A percentile compares a stretch with the other conserved stretches of the same genome.
Evolutionary conservation across 257 asterid genomes (phyloP).

Genomic region (Nicotiana tabacum): DNA sequence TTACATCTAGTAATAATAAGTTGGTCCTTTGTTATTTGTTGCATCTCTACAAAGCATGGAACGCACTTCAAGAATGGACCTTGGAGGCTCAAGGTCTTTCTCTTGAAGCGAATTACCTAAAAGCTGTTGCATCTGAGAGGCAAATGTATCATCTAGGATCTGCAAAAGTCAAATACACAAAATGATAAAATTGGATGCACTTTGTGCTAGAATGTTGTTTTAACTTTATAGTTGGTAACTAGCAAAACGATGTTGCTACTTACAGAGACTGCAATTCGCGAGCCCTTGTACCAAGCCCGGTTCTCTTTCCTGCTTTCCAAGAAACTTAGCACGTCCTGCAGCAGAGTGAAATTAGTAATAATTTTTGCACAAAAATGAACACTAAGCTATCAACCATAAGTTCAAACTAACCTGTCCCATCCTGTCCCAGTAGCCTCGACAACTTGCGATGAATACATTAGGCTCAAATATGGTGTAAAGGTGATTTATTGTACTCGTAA

Average conservation of each 20-base stretch:
- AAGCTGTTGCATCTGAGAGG: conserved; percentile 50
- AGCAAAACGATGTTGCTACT: conserved; percentile 10
- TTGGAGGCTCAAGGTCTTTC: conserved; percentile 43
- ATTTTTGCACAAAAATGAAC: background rate
- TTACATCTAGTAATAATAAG: conserved; percentile 21
- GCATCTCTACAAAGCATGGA: conserved; percentile 46
- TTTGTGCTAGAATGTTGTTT: background rate
- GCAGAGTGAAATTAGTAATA: background rate
- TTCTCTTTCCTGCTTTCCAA: conserved; percentile 51
- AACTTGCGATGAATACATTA: conserved; percentile 39
- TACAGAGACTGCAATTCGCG: conserved; percentile 46
- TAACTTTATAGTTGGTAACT: background rate
- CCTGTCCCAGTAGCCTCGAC: conserved; percentile 53
- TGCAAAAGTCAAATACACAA: conserved; percentile 11
- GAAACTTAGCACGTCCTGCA: conserved; percentile 44
- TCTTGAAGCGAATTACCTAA: conserved; percentile 44
- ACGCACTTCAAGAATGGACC: conserved; percentile 43
- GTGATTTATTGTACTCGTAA: conserved; percentile 35
- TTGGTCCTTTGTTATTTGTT: conserved; percentile 27
- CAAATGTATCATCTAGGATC: conserved; percentile 45
- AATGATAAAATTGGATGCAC: background rate
- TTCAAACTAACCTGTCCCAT: conserved; percentile 40
- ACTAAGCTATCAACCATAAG: background rate
- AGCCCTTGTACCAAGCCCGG: conserved; percentile 46
- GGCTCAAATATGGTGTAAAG: conserved; percentile 36